These are phyloP conservation scores for Heliamphora pulchella DNA, from an alignment of 179 eudicot species.

Conservation along the genomic window DNA sequence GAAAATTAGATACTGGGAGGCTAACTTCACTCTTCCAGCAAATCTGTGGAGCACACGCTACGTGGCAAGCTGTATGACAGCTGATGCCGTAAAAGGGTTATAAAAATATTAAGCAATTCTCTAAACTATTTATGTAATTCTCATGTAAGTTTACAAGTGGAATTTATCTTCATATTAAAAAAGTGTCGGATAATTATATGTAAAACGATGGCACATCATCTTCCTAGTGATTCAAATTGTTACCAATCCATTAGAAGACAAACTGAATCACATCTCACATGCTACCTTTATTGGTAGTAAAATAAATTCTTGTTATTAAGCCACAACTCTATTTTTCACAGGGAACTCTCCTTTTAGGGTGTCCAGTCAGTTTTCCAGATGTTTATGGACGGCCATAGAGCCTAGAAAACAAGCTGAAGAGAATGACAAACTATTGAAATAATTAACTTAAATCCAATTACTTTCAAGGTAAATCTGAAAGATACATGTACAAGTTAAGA, in stretches of 20 bases:
- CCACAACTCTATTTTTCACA: not conserved
- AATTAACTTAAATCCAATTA: not conserved
- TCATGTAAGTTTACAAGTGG: not conserved
- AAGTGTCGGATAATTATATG: not conserved
- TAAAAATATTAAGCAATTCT: not conserved
- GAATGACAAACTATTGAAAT: not conserved
- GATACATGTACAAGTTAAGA: not conserved
- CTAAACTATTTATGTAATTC: not conserved
- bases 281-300: not conserved
- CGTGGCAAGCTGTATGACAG: not conserved
- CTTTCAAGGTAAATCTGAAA: slow-evolving; percentile 4
- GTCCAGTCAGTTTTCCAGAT: not conserved
- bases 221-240: not conserved
- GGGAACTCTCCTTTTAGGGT: not conserved
- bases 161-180: not conserved
- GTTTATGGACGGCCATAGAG: not conserved
- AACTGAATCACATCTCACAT: not conserved
- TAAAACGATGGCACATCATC: not conserved
- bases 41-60: not conserved
- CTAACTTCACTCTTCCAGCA: not conserved
- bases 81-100: not conserved
- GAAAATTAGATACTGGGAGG: not conserved
- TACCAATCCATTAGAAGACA: not conserved
- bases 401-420: not conserved
- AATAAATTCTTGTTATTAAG: not conserved